Percentiles rank a stretch among this genome's conserved stretches.
Conservation (phyloP, 140 eudicot species). For the Anethum foeniculum region DNA sequence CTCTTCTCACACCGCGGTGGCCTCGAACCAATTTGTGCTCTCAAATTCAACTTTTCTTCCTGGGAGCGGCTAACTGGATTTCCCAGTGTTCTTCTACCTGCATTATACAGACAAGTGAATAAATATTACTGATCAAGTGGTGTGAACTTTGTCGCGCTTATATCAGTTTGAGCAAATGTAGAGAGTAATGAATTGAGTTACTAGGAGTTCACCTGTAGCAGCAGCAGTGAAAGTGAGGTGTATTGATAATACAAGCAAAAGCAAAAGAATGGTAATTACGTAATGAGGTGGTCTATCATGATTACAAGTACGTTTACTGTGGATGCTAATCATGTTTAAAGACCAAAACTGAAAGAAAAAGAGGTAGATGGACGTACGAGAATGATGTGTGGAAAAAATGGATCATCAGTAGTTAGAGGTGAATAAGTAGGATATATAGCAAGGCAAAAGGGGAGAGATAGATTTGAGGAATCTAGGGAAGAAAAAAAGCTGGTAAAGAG, state of each 20-base stretch:
- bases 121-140: background rate
- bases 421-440: background rate
- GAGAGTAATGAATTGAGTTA: background rate
- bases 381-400: background rate
- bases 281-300: slow-evolving; percentile 17
- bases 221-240: slow-evolving; percentile 33
- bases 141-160: background rate
- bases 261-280: slow-evolving; percentile 37
- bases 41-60: slow-evolving; percentile 29
- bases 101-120: slow-evolving; percentile 3
- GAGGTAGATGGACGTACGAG: background rate
- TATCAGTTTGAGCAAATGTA: too few relatives aligned
- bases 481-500: background rate
- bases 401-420: background rate
- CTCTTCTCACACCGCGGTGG: slow-evolving; percentile 86
- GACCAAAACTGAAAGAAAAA: background rate
- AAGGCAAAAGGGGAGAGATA: background rate
- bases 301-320: slow-evolving; percentile 13
- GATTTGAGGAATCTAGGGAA: background rate
- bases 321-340: slow-evolving; percentile 41
- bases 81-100: slow-evolving; percentile 55
- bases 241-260: slow-evolving; percentile 40
- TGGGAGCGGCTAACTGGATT: slow-evolving; percentile 27
- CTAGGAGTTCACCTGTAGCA: slow-evolving; percentile 33
- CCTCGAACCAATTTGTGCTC: slow-evolving; percentile 71